Base-by-base conservation (phyloP, 257 asterid species). In the Dorcoceras hygrometricum region DNA sequence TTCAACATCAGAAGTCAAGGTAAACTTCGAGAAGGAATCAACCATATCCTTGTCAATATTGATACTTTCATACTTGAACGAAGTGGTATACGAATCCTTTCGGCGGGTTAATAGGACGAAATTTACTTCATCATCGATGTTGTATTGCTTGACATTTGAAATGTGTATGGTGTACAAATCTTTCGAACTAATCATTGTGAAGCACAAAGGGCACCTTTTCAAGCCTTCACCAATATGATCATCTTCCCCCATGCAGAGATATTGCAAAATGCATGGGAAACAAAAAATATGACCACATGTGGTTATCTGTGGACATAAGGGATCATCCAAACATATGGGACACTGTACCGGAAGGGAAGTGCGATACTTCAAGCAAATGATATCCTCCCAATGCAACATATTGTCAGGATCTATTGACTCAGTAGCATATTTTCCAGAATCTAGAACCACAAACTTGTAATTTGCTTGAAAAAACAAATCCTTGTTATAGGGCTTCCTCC, bases 221-320 rank as follows among this genome's bases (percentile, higher is more conserved):
- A 81, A 84, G 88, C 80, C 79, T 59, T 83, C 93, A 20, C 65
- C 80, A 72, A 72, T 83, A 54, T 68, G 76, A 71, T 85, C 91
- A 54, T 81, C 86, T 70, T 73, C 85, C 24, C 75, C 85, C 71
- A 81, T 62, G 56, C 84, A 78, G 24, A 93, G 82, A 71, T 90
- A 93, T 54, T 83, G 97, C 82, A 93, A 67, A 70, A 93, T 79
- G 84, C 97, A 93, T 0, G 99, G 91, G 73, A 93, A 93, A 66
- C 99, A 93, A 82, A 86, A 93, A 78, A 93, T 90, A 75, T 93
- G 99, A 74, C 99, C 99, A 36, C 99, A 93, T 9, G 95, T 79
- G 54, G 99, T 93, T 82, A 90, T 90, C 80, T 93, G 99, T 9
- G 97, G 97, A 77, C 95, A 93, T 25, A 90, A 69, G 29, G 96